A percentile compares a stretch with the other conserved stretches of the same genome.
phyloP scores from a whole-genome alignment of 2,329 filamentous ascomycete species.

The Fusarium anguioides region DNA sequence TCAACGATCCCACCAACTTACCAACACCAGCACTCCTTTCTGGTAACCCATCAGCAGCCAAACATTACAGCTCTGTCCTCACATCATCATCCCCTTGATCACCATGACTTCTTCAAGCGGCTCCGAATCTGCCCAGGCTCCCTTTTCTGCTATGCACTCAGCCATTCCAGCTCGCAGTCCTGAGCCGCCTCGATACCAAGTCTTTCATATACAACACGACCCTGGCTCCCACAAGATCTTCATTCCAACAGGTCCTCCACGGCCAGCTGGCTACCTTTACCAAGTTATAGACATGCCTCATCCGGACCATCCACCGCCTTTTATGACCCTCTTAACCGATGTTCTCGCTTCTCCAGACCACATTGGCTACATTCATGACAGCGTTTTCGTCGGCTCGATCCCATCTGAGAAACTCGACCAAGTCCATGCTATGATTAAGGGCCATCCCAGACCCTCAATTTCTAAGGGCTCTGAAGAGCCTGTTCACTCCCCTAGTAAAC shows the following conservation, averaged over 20 bases:
- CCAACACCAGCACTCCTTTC: not conserved
- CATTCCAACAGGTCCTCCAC: slow-evolving; percentile 19
- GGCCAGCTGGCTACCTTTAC: slow-evolving; percentile 25
- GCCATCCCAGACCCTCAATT: not conserved
- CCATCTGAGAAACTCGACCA: slow-evolving; percentile 27
- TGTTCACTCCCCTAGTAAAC: not conserved
- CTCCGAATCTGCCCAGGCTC: not conserved
- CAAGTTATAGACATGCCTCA: not conserved
- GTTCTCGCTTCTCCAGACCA: slow-evolving; percentile 1
- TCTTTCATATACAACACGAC: slow-evolving; percentile 37
- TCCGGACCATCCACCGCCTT: not conserved
- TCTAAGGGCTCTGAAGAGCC: not conserved
- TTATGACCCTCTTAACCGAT: slow-evolving; percentile 21
- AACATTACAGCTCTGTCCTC: not conserved
- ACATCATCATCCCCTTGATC: not conserved
- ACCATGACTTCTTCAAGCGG: slow-evolving; percentile 8
- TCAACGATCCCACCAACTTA: not conserved
- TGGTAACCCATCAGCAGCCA: not conserved
- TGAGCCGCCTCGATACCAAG: slow-evolving; percentile 17
- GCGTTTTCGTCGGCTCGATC: slow-evolving; percentile 37
- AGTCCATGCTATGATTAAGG: slow-evolving; percentile 27
- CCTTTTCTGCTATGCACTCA: not conserved
- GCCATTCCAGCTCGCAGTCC: not conserved
- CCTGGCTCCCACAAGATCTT: slow-evolving; percentile 35
- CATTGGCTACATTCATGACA: slow-evolving; percentile 21